Evolutionary conservation across 495 filamentous ascomycete genomes (phyloP), one percentile per base, ranked within the genome.

Genomic region (Aspergillus carlsbadensis): DNA sequence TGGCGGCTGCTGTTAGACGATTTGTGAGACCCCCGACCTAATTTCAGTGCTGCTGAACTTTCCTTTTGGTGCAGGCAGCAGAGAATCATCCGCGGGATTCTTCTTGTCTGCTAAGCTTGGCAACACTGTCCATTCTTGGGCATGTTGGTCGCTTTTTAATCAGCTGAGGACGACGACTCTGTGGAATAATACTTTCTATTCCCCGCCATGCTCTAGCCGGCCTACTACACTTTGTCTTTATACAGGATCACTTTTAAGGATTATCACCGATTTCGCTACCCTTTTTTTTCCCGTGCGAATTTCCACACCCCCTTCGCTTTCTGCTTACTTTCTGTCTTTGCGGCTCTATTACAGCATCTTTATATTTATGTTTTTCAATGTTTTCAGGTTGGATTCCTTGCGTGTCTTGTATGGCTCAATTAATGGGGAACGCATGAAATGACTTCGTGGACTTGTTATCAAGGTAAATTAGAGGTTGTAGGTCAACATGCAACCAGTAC

Each of bases 1-100:
- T 61, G 85, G 89, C 63, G 91, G 92, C 64, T 99, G 94, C 85
- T 99, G 94, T 80, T 99, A 96, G 77, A 81, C 59, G 57, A 64
- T 60, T 37, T 43, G 61, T 57, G 54, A 57, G 36, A 31, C 24
- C 34, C n/a, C n/a, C n/a, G n/a, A n/a, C n/a, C 47, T 11, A 35
- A 35, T 39, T 22, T 31, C 41, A 54, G 34, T 54, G 57, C 60
- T 64, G 63, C 65, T 63, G 58, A 71, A 62, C 64, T 56, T 21
- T 68, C 57, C 54, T 62, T 63, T 71, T 66, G 65, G 63, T 63
- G 65, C 29, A 34, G 52, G 34, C 34, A 21, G 45, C 39, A 44
- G 39, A 41, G 29, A 60, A 43, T 45, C 36, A 48, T 29, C 20
- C 37, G 50, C 26, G 31, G 33, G 47, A 21, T 39, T 26, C 48